Conservation (phyloP, 768 basidiomycete species). For the Coprinopsis strossmayeri region DNA sequence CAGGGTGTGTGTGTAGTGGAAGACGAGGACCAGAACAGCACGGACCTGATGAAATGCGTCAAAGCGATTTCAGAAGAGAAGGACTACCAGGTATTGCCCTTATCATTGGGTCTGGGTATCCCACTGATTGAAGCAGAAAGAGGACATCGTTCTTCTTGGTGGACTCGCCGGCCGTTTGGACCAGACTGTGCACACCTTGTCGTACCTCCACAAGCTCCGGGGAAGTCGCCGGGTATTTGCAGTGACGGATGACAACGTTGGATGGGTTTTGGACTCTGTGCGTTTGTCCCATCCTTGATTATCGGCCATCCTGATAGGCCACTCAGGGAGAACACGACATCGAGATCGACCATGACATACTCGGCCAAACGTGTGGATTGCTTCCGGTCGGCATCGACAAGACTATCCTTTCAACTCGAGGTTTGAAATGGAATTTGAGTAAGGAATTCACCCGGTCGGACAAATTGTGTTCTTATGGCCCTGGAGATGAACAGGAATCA, state of each 20-base stretch:
- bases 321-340: constrained; percentile 79
- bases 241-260: constrained; percentile 86
- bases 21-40: constrained; percentile 77
- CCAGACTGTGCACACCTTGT: constrained; percentile 88
- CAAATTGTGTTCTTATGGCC: background rate
- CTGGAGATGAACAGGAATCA: constrained; percentile 53
- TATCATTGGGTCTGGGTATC: constrained; percentile 14
- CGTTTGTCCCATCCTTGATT: constrained; percentile 14
- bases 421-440: constrained; percentile 90
- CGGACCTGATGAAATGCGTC: constrained; percentile 95
- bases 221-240: constrained; percentile 56
- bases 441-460: constrained; percentile 15
- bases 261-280: constrained; percentile 83
- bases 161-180: constrained; percentile 90
- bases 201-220: constrained; percentile 77
- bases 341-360: constrained; percentile 57
- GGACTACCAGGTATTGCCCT: constrained; percentile 26
- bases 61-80: constrained; percentile 55
- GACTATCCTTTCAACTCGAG: constrained; percentile 73
- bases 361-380: constrained; percentile 92
- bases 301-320: constrained; percentile 1
- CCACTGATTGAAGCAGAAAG: constrained; percentile 27
- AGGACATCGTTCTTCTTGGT: constrained; percentile 74
- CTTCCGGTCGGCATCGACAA: constrained; percentile 82
- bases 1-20: constrained; percentile 64